Percentiles rank a stretch among this genome's conserved stretches.
phyloP scores from a whole-genome alignment of 2,329 filamentous ascomycete species.

The Madurella mycetomatis region DNA sequence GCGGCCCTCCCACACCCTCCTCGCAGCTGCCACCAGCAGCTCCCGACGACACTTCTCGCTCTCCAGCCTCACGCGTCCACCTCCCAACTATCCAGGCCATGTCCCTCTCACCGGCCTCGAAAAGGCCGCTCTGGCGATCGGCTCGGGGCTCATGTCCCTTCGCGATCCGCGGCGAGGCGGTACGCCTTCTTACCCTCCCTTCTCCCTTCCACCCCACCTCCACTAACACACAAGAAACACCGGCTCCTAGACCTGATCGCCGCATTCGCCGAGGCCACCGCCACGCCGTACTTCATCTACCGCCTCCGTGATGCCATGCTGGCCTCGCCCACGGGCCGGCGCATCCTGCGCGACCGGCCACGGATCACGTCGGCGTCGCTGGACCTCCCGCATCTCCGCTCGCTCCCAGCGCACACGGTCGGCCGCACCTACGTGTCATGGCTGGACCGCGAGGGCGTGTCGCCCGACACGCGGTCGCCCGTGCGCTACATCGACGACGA shows the following conservation, averaged over 20 bases:
- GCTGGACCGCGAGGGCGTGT: constrained; percentile 92
- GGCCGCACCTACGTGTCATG: constrained; percentile 80
- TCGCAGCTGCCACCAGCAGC: neutral
- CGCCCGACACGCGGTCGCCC: constrained; percentile 75
- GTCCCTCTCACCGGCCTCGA: constrained; percentile 79
- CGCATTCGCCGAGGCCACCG: constrained; percentile 87
- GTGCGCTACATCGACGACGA: constrained; percentile 92
- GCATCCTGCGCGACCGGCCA: constrained; percentile 85
- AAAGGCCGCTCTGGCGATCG: constrained; percentile 64
- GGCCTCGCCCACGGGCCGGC: constrained; percentile 71
- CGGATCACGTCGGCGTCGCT: constrained; percentile 76
- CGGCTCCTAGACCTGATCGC: constrained; percentile 71
- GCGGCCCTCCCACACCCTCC: neutral
- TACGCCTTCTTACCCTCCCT: constrained; percentile 31
- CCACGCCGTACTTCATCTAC: constrained; percentile 90
- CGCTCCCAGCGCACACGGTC: constrained; percentile 67
- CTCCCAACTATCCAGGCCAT: constrained; percentile 87
- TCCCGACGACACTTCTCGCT: constrained; percentile 61
- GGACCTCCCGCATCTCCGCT: constrained; percentile 63
- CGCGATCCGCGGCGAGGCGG: constrained; percentile 77
- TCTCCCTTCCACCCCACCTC: neutral
- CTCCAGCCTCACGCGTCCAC: constrained; percentile 79
- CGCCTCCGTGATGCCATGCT: constrained; percentile 93
- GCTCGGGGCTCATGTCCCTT: constrained; percentile 59
- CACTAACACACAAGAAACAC: constrained; percentile 1